These are phyloP conservation scores for Aspergillus egyptiacus DNA, from an alignment of 495 filamentous ascomycete species.

Conservation along the genomic window DNA sequence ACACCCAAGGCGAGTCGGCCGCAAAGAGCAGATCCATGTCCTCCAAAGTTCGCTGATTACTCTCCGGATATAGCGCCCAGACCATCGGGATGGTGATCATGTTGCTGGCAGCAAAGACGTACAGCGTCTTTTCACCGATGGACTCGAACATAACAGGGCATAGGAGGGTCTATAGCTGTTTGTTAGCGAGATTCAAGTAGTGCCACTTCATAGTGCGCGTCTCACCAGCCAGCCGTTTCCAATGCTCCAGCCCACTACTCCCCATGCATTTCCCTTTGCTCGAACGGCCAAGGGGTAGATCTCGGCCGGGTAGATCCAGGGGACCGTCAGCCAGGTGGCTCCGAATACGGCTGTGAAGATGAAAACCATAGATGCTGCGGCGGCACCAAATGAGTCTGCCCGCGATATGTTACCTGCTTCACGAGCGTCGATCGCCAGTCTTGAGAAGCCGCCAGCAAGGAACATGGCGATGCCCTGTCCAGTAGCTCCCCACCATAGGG, in stretches of 20 bases:
- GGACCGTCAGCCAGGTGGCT: conserved; percentile 67
- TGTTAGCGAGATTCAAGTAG: neutral
- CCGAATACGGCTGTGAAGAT: conserved; percentile 65
- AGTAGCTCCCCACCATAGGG: conserved; percentile 60
- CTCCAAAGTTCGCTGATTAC: conserved; percentile 61
- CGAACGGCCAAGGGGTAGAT: conserved; percentile 65
- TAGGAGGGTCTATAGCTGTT: conserved; percentile 42
- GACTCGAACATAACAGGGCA: conserved; percentile 59
- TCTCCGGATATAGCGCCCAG: conserved; percentile 65
- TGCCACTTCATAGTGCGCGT: no score
- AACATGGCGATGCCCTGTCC: conserved; percentile 60
- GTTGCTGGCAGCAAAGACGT: conserved; percentile 60
- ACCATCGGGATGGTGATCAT: conserved; percentile 59
- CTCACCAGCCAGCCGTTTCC: conserved; percentile 60
- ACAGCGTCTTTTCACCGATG: conserved; percentile 60
- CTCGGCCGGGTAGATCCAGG: conserved; percentile 66
- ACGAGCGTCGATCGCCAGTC: conserved; percentile 46
- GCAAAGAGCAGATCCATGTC: conserved; percentile 67
- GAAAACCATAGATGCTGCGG: conserved; percentile 62
- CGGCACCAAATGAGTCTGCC: conserved; percentile 52
- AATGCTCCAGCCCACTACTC: conserved; percentile 67
- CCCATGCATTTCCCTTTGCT: conserved; percentile 68
- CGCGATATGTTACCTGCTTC: conserved; percentile 36
- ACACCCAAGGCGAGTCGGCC: conserved; percentile 50
- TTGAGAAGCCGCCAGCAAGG: conserved; percentile 51